phyloP scores from a whole-genome alignment of 495 filamentous ascomycete species.

The Rusavskia elegans region DNA sequence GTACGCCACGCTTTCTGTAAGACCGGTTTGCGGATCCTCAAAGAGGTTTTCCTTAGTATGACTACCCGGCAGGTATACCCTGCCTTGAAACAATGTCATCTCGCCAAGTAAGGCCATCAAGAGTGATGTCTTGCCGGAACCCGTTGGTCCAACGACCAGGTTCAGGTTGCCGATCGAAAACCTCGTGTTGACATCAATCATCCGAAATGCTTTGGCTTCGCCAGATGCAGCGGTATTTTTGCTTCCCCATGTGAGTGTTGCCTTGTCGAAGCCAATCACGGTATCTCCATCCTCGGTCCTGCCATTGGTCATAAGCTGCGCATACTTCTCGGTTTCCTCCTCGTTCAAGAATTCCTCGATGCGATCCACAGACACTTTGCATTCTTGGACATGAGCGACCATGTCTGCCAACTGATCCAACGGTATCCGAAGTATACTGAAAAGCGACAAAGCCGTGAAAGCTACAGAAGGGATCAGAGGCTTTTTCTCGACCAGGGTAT shows the following conservation, averaged over 20 bases:
- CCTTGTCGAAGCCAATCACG: conserved; percentile 69
- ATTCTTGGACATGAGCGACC: conserved; percentile 96
- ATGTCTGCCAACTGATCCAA: conserved; percentile 96
- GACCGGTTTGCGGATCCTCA: conserved; percentile 65
- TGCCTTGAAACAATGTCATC: conserved; percentile 76
- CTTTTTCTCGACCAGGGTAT: conserved; percentile 82
- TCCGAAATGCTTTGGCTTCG: conserved; percentile 55
- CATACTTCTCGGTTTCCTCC: conserved; percentile 91
- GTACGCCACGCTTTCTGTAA: conserved; percentile 87
- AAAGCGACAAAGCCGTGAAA: conserved; percentile 92
- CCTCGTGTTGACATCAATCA: conserved; percentile 61
- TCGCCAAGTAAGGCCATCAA: conserved; percentile 94
- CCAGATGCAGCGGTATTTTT: conserved; percentile 43
- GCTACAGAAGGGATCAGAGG: conserved; percentile 82
- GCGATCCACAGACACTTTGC: conserved; percentile 90
- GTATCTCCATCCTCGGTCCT: conserved; percentile 40
- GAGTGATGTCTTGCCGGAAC: conserved; percentile 86
- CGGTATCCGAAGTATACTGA: conserved; percentile 85
- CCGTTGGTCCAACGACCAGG: conserved; percentile 82
- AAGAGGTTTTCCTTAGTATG: conserved; percentile 69
- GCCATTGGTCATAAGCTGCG: conserved; percentile 55
- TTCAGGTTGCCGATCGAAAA: conserved; percentile 74
- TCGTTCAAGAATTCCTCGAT: conserved; percentile 91
- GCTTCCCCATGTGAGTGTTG: conserved; percentile 77
- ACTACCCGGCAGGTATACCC: conserved; percentile 68